Evolutionary conservation across 441 rosid genomes (phyloP), one percentile per base, ranked within the genome.

Genomic region (Populus trichocarpa): DNA sequence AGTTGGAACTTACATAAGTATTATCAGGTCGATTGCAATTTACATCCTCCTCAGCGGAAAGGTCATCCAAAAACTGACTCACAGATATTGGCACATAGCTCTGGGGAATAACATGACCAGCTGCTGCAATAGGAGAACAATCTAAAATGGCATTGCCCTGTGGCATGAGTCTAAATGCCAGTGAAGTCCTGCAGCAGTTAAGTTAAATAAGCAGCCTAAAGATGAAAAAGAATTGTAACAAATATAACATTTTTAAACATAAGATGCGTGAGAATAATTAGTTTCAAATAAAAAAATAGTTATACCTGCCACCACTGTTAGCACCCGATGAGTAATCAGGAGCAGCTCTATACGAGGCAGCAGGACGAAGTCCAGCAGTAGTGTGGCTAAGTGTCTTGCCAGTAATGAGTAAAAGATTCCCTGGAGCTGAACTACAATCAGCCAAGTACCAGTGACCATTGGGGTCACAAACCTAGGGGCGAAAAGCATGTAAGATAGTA

Each of bases 11-110:
- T 87, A 96, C 99, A 83, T 83, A 71, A 78, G 82, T 74, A 78
- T 87, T 89, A 84, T 92, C 95, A 80, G 89, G 88, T 46, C 79
- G 88, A 77, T 57, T 86, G 85, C 90, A 86, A 83, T 81, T 73
- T 69, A 82, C 89, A 76, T 90, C 97, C 86, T 93, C 97, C 89
- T 93, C 99, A 18, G 97, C 95, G 80, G 97, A 90, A 81, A 96
- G 98, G 81, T 96, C 97, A 81, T 93, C 98, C 99, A 96, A 91
- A 86, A 93, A 96, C 83, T 96, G 98, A 88, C 97, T 96, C 61
- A 92, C 98, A 69, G 99, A 93, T 82, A 96, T 87, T 67, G 97
- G 97, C 70, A 90, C 97, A 86, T 88, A 93, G 85, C 94, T 90
- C 35, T 92, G 99, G 40, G 97, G 95, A 86, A 92, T 92, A 73